Evolutionary conservation across 257 asterid genomes (phyloP), one percentile per base, ranked within the genome.

Genomic region (Solanum bukasovii): DNA sequence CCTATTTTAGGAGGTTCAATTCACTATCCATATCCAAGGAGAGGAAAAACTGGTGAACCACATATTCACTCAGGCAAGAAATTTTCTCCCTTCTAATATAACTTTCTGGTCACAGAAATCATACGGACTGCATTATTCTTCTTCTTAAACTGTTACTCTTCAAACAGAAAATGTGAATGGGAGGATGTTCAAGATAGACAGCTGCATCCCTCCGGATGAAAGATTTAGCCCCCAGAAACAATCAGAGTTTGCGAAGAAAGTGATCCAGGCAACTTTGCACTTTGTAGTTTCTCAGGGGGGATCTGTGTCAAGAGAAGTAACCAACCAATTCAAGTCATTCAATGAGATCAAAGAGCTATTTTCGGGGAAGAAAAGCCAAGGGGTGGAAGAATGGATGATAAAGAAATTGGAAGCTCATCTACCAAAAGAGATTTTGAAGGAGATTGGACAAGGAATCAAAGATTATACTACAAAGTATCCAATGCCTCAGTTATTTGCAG

Each of bases 21-120:
- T 72, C 71, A 74, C 87, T 88, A 90, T 87, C 94, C 95, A 59
- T 93, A 93, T 89, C 95, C 94, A 20, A 91, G 94, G n/a, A 90
- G 94, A 84, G 84, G 84, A 72, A 91, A 92, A 88, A 93, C 93
- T 10, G 91, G 92, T 40, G 92, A 86, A 67, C 93, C 92, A 27
- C 75, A 89, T 14, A 84, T 88, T 68, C 84, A 83, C 81, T 63
- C 87, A 49, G 93, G 93, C 89, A 88, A 59, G 42, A 40, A 87
- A 20, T 23, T 56, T 23, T 81, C 34, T 42, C 52, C 38, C 70
- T 18, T 82, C 20, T 18, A 29, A 37, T 82, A 29, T 5, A 49
- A 81, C 68, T 27, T 46, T 81, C 85, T 9, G 40, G 70, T 49
- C 68, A 18, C 68, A 82, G 42, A 82, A 81, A 29, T 82, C 38